Evolutionary conservation across 192 early-diverging fungal genomes (phyloP), one percentile per base, ranked within the genome.

Genomic region (Mortierella claussenii): DNA sequence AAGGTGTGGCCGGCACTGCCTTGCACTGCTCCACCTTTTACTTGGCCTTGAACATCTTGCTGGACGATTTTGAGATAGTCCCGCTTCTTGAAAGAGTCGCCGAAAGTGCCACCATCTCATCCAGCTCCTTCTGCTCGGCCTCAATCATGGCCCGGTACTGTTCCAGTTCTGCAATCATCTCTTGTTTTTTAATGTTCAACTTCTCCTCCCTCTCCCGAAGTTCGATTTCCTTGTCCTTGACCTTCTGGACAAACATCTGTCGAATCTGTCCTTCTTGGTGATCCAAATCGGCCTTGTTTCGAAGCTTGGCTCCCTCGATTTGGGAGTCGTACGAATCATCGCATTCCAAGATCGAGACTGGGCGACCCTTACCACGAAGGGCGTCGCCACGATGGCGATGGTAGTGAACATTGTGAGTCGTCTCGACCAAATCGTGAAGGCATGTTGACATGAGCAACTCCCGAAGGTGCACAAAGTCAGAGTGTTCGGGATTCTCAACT

Each of bases 371-470:
- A 17, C 79, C 80, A 32, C 91, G 87, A 45, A 96, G 89, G 36
- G 82, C 81, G 21, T 71, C 36, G 10, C 84, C 84, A 36, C 94
- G 89, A 73, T 90, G 89, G 15, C 80, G 73, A 44, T 91, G 88
- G 68, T 96, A 96, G 69, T 94, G 92, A 18, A 87, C 81, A 33
- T 40, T 79, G 57, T 94, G 92, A 15, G 92, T 96, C 13, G 90
- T 91, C 26, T 92, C 91, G 56, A 94, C 90, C 40, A 96, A 71
- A 53, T 96, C 94, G 62, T 92, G 89, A 37, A 96, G 79, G 55
- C 84, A 85, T 28, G 82, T 80, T 50, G 81, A 63, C 83, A 93
- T 90, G 12, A 93, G 59, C n/a, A 92, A 59, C 53, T 93, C 87
- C 28, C 91, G 81, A 31, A 94, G 70, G 67, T 85, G 80, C 24